Evolutionary conservation across 2,329 filamentous ascomycete species (phyloP).

Genomic region (Magnaporthiopsis poae): DNA sequence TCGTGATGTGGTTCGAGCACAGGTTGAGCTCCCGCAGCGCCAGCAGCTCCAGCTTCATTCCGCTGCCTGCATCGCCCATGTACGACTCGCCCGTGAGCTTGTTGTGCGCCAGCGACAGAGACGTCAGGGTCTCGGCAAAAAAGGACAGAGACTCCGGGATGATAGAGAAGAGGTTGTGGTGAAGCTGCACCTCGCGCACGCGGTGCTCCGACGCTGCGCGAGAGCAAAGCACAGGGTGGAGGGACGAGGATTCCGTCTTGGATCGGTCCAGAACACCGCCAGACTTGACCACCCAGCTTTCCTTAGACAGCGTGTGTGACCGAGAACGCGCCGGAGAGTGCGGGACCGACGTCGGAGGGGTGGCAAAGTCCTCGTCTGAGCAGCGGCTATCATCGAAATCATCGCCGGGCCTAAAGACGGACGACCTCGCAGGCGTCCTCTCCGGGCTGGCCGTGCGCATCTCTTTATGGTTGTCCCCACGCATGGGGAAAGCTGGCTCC

Average conservation of each 20-base stretch:
- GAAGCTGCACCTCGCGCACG: constrained; percentile 53
- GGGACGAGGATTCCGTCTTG: constrained; percentile 50
- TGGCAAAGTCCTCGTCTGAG: constrained; percentile 48
- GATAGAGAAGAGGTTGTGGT: constrained; percentile 63
- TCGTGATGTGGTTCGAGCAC: constrained; percentile 61
- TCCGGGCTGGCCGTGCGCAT: neutral
- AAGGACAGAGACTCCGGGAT: constrained; percentile 64
- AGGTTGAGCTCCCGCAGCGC: constrained; percentile 70
- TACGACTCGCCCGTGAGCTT: constrained; percentile 56
- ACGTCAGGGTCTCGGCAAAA: constrained; percentile 60
- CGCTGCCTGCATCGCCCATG: constrained; percentile 32
- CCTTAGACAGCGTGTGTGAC: constrained; percentile 36
- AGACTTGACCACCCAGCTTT: constrained; percentile 45
- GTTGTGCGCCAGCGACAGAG: constrained; percentile 68
- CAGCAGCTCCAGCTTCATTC: constrained; percentile 57
- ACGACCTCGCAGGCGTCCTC: constrained; percentile 8
- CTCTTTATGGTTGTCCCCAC: neutral
- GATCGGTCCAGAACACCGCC: constrained; percentile 63
- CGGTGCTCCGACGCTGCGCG: constrained; percentile 43
- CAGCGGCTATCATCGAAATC: constrained; percentile 36
- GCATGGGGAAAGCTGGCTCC: neutral
- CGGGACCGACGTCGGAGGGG: constrained; percentile 45
- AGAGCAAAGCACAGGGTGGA: constrained; percentile 49
- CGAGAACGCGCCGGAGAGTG: constrained; percentile 39
- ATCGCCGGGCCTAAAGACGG: constrained; percentile 10